Conservation (phyloP, 176 grass and related monocot species). For the Panicum miliaceum region DNA sequence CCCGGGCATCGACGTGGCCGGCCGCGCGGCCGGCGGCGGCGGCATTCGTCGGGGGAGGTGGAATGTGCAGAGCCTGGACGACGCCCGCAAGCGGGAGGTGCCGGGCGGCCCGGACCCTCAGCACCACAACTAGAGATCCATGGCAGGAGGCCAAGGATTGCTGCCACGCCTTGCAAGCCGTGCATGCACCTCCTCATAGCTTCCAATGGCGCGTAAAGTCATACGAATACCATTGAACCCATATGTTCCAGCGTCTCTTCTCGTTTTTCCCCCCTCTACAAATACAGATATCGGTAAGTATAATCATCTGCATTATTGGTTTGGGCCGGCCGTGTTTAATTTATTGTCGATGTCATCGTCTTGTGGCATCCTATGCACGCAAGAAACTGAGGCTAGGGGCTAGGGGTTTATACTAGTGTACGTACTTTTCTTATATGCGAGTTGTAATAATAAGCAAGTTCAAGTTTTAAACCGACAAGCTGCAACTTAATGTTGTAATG, state of each 20-base stretch:
- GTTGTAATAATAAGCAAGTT: conserved; percentile 45
- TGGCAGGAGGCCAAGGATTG: neutral
- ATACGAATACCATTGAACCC: neutral
- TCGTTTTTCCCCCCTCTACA: neutral
- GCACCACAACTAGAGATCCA: conserved; percentile 59
- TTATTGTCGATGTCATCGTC: neutral
- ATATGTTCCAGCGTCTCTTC: neutral
- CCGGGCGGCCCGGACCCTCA: conserved; percentile 74
- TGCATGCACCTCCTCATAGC: neutral
- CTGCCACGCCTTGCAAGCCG: neutral
- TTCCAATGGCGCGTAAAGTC: neutral
- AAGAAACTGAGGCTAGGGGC: neutral
- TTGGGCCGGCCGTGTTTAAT: neutral
- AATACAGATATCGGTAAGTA: neutral
- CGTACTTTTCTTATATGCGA: neutral
- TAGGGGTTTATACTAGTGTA: neutral
- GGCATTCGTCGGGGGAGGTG: conserved; percentile 41
- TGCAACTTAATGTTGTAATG: neutral
- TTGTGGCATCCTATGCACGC: neutral
- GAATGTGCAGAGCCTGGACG: conserved; percentile 44
- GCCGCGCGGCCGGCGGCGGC: neutral
- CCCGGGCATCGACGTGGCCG: neutral
- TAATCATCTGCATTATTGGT: neutral
- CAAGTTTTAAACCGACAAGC: neutral
- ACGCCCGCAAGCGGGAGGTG: conserved; percentile 56